Percentiles rank a stretch among this genome's conserved stretches.
Evolutionary conservation across 352 stramenopile genomes (phyloP).

Genomic region (Globisporangium radiosum): DNA sequence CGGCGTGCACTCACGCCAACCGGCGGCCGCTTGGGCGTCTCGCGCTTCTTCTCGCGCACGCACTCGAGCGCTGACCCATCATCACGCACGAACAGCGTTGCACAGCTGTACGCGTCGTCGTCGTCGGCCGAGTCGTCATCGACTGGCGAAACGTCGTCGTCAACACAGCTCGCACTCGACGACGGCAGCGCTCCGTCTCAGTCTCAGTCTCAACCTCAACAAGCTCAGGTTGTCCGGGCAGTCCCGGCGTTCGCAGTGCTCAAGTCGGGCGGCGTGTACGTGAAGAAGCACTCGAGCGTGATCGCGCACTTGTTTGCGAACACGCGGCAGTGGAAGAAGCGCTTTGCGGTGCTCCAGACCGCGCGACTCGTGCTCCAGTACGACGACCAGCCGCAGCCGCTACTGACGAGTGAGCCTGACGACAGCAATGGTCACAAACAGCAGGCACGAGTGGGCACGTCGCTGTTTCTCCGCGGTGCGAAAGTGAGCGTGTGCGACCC

Average conservation of each 20-base stretch:
- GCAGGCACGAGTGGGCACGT: conserved; percentile 32
- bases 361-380: conserved; percentile 62
- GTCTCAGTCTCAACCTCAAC: too few relatives aligned
- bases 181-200: background rate
- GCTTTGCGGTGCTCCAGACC: conserved; percentile 73
- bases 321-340: conserved; percentile 71
- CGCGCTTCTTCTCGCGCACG: conserved; percentile 4
- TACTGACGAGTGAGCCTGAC: background rate
- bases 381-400: conserved; percentile 30
- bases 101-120: conserved; percentile 2
- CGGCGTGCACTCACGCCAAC: conserved; percentile 12
- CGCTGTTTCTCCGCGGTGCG: conserved; percentile 63
- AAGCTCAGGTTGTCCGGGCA: conserved; percentile 2
- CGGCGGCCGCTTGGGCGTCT: background rate
- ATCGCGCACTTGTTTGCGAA: conserved; percentile 61
- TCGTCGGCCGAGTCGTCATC: conserved; percentile 7
- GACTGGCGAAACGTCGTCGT: conserved; percentile 19
- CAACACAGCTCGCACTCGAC: conserved; percentile 11
- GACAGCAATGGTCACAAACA: conserved; percentile 14
- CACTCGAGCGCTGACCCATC: conserved; percentile 3
- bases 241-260: conserved; percentile 43
- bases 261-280: conserved; percentile 60
- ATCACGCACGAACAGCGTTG: background rate
- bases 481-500: conserved; percentile 70
- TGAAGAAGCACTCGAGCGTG: conserved; percentile 78